A percentile compares a stretch with the other conserved stretches of the same genome.
Evolutionary conservation across 2,329 filamentous ascomycete genomes (phyloP).

Genomic region (Scedosporium minutisporum): DNA sequence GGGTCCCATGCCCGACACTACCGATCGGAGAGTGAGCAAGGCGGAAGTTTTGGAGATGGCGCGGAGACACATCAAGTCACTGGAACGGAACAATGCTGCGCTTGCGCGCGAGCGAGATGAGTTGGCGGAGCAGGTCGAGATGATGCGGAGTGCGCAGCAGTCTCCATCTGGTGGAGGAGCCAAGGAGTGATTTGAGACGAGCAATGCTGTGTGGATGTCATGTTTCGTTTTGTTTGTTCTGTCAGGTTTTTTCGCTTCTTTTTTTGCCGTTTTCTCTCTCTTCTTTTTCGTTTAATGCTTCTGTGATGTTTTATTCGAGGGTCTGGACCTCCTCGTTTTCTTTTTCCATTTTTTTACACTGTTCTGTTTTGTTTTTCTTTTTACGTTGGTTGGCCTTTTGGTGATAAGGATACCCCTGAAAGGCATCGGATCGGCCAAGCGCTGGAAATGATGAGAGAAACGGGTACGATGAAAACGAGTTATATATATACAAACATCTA

Average conservation of each 20-base stretch:
- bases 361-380: too few relatives aligned
- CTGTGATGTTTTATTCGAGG: too few relatives aligned
- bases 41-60: slow-evolving; percentile 26
- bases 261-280: not conserved
- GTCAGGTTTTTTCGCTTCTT: not conserved
- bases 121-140: slow-evolving; percentile 10
- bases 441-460: too few relatives aligned
- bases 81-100: slow-evolving; percentile 19
- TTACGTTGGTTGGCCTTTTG: too few relatives aligned
- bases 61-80: slow-evolving; percentile 19
- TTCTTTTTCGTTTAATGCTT: too few relatives aligned
- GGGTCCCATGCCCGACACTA: slow-evolving; percentile 8
- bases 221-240: not conserved
- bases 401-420: too few relatives aligned
- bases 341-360: too few relatives aligned
- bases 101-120: slow-evolving; percentile 20
- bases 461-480: too few relatives aligned
- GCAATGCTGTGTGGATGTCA: not conserved
- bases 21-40: slow-evolving; percentile 23
- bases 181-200: not conserved
- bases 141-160: not conserved
- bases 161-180: not conserved
- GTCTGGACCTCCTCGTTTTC: too few relatives aligned
- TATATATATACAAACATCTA: too few relatives aligned
- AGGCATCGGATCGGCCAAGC: too few relatives aligned